phyloP scores from a whole-genome alignment of 2,329 filamentous ascomycete genomes.

The Mariannaea sp. region DNA sequence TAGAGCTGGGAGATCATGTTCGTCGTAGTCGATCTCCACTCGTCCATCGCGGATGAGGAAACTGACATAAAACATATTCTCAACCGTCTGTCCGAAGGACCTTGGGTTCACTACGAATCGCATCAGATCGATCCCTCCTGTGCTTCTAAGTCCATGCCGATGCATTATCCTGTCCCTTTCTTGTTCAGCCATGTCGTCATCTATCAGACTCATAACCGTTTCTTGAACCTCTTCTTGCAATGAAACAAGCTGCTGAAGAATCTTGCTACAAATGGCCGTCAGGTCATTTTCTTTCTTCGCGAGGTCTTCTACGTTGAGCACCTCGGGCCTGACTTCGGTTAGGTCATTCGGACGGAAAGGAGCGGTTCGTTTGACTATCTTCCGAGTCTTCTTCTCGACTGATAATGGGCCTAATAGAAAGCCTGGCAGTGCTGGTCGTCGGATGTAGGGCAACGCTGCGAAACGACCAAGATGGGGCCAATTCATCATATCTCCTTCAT shows the following conservation, averaged over 20 bases:
- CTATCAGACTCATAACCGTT: conserved; percentile 49
- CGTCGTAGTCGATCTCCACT: conserved; percentile 74
- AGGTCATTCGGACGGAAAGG: conserved; percentile 71
- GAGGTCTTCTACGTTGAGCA: conserved; percentile 75
- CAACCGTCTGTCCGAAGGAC: conserved; percentile 92
- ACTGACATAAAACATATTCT: conserved; percentile 96
- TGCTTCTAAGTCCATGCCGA: conserved; percentile 66
- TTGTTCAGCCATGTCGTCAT: conserved; percentile 53
- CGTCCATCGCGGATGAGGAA: conserved; percentile 90
- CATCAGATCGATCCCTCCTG: conserved; percentile 77
- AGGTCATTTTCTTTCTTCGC: conserved; percentile 79
- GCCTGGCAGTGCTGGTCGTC: conserved; percentile 75
- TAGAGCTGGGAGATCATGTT: conserved; percentile 75
- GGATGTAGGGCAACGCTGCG: conserved; percentile 74
- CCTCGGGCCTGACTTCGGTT: conserved; percentile 75
- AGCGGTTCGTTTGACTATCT: conserved; percentile 71
- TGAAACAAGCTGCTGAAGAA: conserved; percentile 64
- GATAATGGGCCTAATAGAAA: conserved; percentile 90
- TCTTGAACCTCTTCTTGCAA: conserved; percentile 54
- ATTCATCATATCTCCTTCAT: conserved; percentile 78
- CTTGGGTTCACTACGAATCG: conserved; percentile 87
- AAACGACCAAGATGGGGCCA: conserved; percentile 84
- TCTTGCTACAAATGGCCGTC: conserved; percentile 76
- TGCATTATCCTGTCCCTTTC: conserved; percentile 62
- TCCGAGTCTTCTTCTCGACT: conserved; percentile 81